Evolutionary conservation across 306 rosid species (phyloP).

Genomic region (Lagenaria siceraria): DNA sequence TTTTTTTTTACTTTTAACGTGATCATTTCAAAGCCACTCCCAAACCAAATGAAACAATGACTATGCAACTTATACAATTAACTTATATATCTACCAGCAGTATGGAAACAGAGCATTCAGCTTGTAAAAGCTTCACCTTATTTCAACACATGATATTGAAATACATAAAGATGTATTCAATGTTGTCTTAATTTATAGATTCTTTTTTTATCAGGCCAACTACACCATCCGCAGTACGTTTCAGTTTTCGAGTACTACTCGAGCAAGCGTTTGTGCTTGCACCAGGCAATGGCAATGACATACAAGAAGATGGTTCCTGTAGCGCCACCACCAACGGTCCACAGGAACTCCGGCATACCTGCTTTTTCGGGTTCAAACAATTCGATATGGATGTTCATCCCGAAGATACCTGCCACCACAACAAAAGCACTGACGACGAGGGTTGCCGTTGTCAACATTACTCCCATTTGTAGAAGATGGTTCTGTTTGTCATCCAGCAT

Average conservation of each 20-base stretch:
- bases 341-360: conserved; percentile 52
- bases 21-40: too few species aligned
- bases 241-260: conserved; percentile 20
- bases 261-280: conserved; percentile 51
- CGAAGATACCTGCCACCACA: conserved; percentile 88
- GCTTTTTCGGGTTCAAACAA: conserved; percentile 19
- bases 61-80: too few species aligned
- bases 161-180: neutral
- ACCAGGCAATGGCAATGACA: conserved; percentile 52
- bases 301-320: conserved; percentile 34
- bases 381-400: conserved; percentile 75
- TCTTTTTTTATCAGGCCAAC: neutral
- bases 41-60: too few species aligned
- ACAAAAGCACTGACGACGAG: conserved; percentile 76
- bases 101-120: neutral
- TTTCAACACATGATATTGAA: neutral
- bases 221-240: neutral
- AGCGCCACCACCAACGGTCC: conserved; percentile 47
- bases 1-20: too few species aligned
- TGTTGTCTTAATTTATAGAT: neutral
- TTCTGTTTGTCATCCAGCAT: conserved; percentile 99
- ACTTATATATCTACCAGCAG: too few species aligned
- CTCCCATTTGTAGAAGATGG: conserved; percentile 97
- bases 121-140: neutral
- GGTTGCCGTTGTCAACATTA: conserved; percentile 91